Conservation (phyloP, 441 rosid species). For the Eugenia klotzschiana region DNA sequence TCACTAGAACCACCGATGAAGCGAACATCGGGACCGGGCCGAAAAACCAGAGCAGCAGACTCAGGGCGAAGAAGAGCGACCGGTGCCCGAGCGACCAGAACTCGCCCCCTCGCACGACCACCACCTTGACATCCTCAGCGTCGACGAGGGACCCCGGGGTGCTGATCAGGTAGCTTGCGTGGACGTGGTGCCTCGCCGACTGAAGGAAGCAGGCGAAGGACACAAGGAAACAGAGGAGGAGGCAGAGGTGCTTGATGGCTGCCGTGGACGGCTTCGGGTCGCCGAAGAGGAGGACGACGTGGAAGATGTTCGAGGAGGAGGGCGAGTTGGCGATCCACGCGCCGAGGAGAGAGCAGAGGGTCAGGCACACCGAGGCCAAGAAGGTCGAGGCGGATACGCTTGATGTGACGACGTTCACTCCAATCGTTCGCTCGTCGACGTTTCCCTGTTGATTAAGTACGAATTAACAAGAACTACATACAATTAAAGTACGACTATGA, state of each 20-base stretch:
- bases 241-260: constrained; percentile 1
- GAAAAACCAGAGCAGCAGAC: constrained; percentile 60
- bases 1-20: constrained; percentile 35
- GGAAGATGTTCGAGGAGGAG: background rate
- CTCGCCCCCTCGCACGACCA: constrained; percentile 51
- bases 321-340: background rate
- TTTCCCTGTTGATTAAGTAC: background rate
- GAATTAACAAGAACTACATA: background rate
- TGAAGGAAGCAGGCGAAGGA: constrained; percentile 6
- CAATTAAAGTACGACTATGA: background rate
- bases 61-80: constrained; percentile 53
- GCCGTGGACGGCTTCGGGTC: background rate
- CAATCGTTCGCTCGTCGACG: background rate
- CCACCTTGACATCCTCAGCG: constrained; percentile 13
- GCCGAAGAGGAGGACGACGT: background rate
- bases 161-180: constrained; percentile 1
- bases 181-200: constrained; percentile 1
- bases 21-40: constrained; percentile 68
- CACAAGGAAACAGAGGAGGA: background rate
- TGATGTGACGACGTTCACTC: background rate
- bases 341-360: constrained; percentile 1
- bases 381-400: background rate
- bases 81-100: constrained; percentile 56
- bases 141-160: background rate
- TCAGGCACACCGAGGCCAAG: background rate